Base-by-base conservation (phyloP, 2,329 filamentous ascomycete genomes). In the Apiospora hydei region DNA sequence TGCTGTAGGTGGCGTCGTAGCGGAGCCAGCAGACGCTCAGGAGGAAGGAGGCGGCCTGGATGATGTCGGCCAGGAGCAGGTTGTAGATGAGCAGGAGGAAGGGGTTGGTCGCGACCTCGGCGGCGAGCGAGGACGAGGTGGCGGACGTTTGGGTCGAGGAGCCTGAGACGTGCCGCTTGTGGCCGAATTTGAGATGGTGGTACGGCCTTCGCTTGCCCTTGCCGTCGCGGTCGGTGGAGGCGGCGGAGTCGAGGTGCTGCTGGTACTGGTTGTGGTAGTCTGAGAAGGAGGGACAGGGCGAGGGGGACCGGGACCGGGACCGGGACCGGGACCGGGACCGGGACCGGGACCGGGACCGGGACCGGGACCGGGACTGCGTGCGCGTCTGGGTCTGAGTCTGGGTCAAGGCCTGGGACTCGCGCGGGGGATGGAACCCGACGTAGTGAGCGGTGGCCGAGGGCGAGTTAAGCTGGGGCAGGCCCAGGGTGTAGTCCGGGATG, bases 11-110 rank as follows among this genome's bases (percentile, higher is more conserved):
- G 0, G 82, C 84, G 77, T 91, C 83, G n/a, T 83, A 78, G 0
- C 81, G 79, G 4, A 92, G 82, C 86, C 90, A 91, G 67, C 86
- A 82, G 4, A 86, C 85, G 72, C 90, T 92, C 69, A 92, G 83
- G 30, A 91, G 75, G 77, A 92, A 93, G 3, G 89, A 88, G 1
- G 88, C 77, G 14, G 88, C 85, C 76, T 93, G 91, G 76, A 90
- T 88, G 69, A 92, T 85, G 76, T 93, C 91, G 71, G 91, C 90
- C 38, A 91, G 81, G n/a, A 69, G 47, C 26, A 69, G 47, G 68
- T 69, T 69, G 47, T 69, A 69, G 34, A 69, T 69, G 21, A 69
- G 68, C 1, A 69, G 47, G 18, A 69, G 68, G 24, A 69, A 69
- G 18, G 68, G 68, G 49, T 69, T 69, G 14, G 57, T 64, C 34